A percentile compares a stretch with the other conserved stretches of the same genome.
These are phyloP conservation scores for Colletotrichum costaricense DNA, from an alignment of 2,329 filamentous ascomycete genomes.

Conservation along the genomic window DNA sequence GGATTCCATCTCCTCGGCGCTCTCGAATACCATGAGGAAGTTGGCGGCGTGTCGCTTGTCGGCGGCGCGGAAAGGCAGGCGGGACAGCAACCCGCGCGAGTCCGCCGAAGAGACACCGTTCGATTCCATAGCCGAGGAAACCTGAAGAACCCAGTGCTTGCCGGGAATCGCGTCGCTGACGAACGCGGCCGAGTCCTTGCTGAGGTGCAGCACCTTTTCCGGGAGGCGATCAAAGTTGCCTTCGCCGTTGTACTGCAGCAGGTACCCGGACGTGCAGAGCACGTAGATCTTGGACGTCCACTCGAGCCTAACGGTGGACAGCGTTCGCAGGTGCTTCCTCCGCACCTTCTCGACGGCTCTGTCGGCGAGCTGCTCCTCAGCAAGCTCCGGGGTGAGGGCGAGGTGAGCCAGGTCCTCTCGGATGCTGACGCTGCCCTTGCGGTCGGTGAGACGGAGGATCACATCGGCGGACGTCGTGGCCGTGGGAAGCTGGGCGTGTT, in stretches of 20 bases:
- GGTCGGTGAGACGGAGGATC: conserved; percentile 71
- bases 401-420: conserved; percentile 46
- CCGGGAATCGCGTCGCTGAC: conserved; percentile 84
- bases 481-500: conserved; percentile 76
- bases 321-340: conserved; percentile 60
- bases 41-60: conserved; percentile 70
- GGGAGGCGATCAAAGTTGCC: conserved; percentile 78
- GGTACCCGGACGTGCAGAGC: conserved; percentile 75
- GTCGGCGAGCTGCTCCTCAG: conserved; percentile 43
- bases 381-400: conserved; percentile 36
- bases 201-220: conserved; percentile 78
- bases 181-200: conserved; percentile 82
- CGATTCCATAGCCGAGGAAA: conserved; percentile 73
- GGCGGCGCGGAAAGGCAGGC: conserved; percentile 68
- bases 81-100: conserved; percentile 72
- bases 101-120: conserved; percentile 63
- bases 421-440: conserved; percentile 54
- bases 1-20: conserved; percentile 77
- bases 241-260: conserved; percentile 79
- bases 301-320: conserved; percentile 62
- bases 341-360: conserved; percentile 51
- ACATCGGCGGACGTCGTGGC: conserved; percentile 76
- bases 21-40: conserved; percentile 79
- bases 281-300: conserved; percentile 80
- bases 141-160: conserved; percentile 82